Evolutionary conservation across 495 filamentous ascomycete species (phyloP).

Genomic region (Talaromyces borbonicus): DNA sequence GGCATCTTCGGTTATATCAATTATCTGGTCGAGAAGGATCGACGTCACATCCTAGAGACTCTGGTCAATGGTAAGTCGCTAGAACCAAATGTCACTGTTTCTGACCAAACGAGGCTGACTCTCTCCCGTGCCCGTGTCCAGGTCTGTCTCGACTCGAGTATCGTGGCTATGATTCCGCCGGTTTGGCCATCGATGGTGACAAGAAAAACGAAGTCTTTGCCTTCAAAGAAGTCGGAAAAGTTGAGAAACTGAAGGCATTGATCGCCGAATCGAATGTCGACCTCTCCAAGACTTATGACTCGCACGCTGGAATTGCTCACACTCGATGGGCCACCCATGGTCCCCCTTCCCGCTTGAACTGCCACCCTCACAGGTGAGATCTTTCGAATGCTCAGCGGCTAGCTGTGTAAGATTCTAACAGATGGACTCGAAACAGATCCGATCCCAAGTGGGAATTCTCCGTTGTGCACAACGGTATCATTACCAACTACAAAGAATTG

Average conservation of each 20-base stretch:
- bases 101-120: too few species aligned
- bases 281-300: conserved; percentile 86
- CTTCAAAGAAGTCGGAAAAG: conserved; percentile 99
- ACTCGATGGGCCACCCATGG: conserved; percentile 98
- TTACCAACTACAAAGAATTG: conserved; percentile 99
- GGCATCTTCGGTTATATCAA: conserved; percentile 99
- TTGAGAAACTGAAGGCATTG: conserved; percentile 88
- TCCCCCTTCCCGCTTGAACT: conserved; percentile 84
- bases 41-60: conserved; percentile 87
- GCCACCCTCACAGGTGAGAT: conserved; percentile 90
- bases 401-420: too few species aligned
- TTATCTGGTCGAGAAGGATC: conserved; percentile 84
- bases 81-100: too few species aligned
- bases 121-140: conserved; percentile 18
- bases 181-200: conserved; percentile 91
- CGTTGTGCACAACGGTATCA: conserved; percentile 98
- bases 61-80: conserved; percentile 89
- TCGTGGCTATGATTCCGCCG: conserved; percentile 94
- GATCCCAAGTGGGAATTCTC: conserved; percentile 92
- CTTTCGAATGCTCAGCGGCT: too few species aligned
- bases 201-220: conserved; percentile 97
- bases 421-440: conserved; percentile 29
- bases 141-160: conserved; percentile 86
- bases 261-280: conserved; percentile 76
- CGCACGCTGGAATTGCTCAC: conserved; percentile 95